phyloP scores from a whole-genome alignment of 2,329 filamentous ascomycete species.

The Diatrype stigma region DNA sequence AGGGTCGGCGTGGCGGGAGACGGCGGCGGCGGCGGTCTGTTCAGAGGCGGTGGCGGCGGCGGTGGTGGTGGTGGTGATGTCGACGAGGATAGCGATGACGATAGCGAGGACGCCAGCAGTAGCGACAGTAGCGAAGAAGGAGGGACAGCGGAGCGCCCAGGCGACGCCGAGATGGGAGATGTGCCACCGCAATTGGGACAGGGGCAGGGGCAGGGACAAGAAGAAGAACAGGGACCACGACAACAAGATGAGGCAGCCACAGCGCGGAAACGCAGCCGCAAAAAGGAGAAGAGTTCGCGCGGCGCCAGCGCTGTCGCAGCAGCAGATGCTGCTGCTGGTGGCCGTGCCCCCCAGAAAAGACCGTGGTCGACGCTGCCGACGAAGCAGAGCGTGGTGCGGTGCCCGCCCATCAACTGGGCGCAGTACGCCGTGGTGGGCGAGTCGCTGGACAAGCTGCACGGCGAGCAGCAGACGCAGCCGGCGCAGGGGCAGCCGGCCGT shows the following conservation, averaged over 20 bases:
- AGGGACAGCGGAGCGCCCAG: neutral
- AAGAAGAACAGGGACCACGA: slow-evolving; percentile 3
- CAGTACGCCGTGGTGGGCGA: slow-evolving; percentile 90
- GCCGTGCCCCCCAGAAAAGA: slow-evolving; percentile 5
- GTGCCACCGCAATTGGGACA: neutral
- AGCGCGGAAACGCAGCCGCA: neutral
- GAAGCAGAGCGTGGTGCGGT: slow-evolving; percentile 78
- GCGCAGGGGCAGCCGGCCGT: slow-evolving; percentile 49
- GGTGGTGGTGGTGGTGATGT: slow-evolving; percentile 15
- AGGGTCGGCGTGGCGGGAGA: slow-evolving; percentile 44
- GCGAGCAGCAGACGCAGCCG: slow-evolving; percentile 69
- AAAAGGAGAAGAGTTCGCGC: neutral
- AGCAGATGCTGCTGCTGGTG: too few species aligned
- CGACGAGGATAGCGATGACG: slow-evolving; percentile 16
- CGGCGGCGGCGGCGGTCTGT: slow-evolving; percentile 27
- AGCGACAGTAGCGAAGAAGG: too few species aligned
- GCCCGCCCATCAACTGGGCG: slow-evolving; percentile 88
- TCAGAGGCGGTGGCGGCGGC: slow-evolving; percentile 17
- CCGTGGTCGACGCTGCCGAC: slow-evolving; percentile 65
- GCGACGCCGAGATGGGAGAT: slow-evolving; percentile 1
- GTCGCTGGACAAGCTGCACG: slow-evolving; percentile 77
- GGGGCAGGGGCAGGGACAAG: slow-evolving; percentile 5
- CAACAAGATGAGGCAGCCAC: neutral
- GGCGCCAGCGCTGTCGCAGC: too few species aligned
- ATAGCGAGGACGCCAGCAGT: neutral